Evolutionary conservation across 768 basidiomycete species (phyloP).

Genomic region (Gyrodon lividus): DNA sequence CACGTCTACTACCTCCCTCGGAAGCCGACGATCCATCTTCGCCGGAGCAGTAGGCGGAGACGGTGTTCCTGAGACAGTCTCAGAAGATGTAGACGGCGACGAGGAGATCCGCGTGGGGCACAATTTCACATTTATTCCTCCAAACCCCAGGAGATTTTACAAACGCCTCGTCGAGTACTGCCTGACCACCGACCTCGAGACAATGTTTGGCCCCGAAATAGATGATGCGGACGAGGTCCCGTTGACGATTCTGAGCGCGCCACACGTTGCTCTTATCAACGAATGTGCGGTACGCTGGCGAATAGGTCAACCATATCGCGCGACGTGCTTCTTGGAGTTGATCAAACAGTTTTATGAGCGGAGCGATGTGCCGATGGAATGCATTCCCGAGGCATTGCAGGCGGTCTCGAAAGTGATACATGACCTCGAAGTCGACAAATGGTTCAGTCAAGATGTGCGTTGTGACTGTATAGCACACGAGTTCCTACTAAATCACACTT

Average conservation of each 20-base stretch:
- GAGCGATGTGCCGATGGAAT: slow-evolving; percentile 90
- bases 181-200: slow-evolving; percentile 80
- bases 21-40: slow-evolving; percentile 65
- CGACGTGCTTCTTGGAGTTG: slow-evolving; percentile 77
- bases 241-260: slow-evolving; percentile 78
- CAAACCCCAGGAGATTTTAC: slow-evolving; percentile 84
- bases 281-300: slow-evolving; percentile 92
- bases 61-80: slow-evolving; percentile 33
- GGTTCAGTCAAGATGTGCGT: slow-evolving; percentile 84
- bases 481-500: slow-evolving; percentile 5
- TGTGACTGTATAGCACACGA: neutral
- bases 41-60: slow-evolving; percentile 30
- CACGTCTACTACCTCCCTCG: slow-evolving; percentile 57
- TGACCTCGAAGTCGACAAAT: slow-evolving; percentile 70
- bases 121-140: slow-evolving; percentile 88
- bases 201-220: slow-evolving; percentile 88
- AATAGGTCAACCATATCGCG: slow-evolving; percentile 75
- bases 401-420: slow-evolving; percentile 67
- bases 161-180: slow-evolving; percentile 80
- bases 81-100: slow-evolving; percentile 50
- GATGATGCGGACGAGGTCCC: slow-evolving; percentile 95
- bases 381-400: slow-evolving; percentile 85
- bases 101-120: slow-evolving; percentile 72
- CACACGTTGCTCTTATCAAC: slow-evolving; percentile 80
- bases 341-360: slow-evolving; percentile 87